Evolutionary conservation across 2,329 filamentous ascomycete species (phyloP), one percentile per base, ranked within the genome.

Genomic region (Epichloe sp.): DNA sequence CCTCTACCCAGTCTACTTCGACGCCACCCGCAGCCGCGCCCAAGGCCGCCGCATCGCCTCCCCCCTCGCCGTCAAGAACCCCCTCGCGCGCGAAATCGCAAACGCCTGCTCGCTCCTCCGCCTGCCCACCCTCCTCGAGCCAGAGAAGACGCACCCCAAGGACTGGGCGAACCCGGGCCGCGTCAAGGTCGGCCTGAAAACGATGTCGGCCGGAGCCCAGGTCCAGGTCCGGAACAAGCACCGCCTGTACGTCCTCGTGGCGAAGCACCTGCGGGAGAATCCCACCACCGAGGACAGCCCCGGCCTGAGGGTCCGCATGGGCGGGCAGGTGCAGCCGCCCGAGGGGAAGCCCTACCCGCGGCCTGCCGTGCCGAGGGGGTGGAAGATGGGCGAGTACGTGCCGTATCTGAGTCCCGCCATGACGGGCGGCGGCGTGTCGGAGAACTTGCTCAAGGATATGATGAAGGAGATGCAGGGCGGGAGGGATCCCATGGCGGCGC

Each of bases 151-250:
- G 54, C 93, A 98, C 68, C 93, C 93, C 6, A 91, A 93, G 71
- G 93, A 98, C 73, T 98, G 93, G 93, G 84, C 85, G 52, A 98
- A 98, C 71, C 93, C 93, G 12, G 93, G 93, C 3, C 78, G 93
- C 53, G 87, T 97, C 56, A 82, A 87, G 59, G 81, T 97, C 47
- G 71, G 83, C 62, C 72, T 96, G n/a, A 85, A 80, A 65, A 71
- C 23, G 23, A 26, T 66, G 12, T 31, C 23, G 23, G 3, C 23
- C 7, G 5, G 23, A 23, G 23, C 2, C 23, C 23, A 7, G 23
- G 23, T 3, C 23, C 23, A 3, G 23, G 23, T 95, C 51, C 84
- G 81, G 66, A 81, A 76, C 68, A 88, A 97, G 71, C 86, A 94
- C 65, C 88, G 95, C 62, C 80, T 98, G 51, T 95, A 90, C 69